These are phyloP conservation scores for Silene noctiflora DNA, from an alignment of 179 eudicot genomes.

Conservation along the genomic window DNA sequence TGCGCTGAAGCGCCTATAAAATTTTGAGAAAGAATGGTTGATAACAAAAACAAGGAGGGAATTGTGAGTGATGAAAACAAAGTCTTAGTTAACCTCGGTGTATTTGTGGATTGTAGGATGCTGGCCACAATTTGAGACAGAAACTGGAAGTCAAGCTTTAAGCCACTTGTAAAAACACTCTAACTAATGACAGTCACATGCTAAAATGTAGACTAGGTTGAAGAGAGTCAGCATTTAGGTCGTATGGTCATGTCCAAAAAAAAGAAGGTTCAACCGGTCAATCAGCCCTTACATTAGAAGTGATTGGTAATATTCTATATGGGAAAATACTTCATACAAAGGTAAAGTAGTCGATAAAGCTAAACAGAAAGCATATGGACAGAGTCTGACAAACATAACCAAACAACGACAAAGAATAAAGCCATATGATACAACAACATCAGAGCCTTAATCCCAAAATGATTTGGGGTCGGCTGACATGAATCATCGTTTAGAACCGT, in stretches of 20 bases:
- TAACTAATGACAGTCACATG: background rate
- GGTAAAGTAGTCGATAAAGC: background rate
- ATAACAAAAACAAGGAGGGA: background rate
- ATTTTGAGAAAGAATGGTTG: conserved; percentile 5
- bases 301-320: background rate
- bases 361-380: background rate
- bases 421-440: too few relatives aligned
- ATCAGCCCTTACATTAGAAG: background rate
- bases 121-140: background rate
- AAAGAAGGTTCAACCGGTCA: background rate
- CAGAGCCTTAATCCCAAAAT: too few relatives aligned
- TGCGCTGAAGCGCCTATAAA: conserved; percentile 82
- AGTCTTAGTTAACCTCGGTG: background rate
- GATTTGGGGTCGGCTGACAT: too few relatives aligned
- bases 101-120: background rate
- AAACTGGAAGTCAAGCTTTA: background rate
- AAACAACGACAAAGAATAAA: background rate
- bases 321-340: conserved; percentile 10
- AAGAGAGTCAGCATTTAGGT: background rate
- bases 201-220: background rate
- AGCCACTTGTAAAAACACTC: background rate
- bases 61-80: background rate
- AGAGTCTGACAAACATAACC: background rate
- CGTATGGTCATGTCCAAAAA: background rate
- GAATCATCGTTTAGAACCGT: too few relatives aligned